Evolutionary conservation across 352 stramenopile genomes (phyloP), one percentile per base, ranked within the genome.

Genomic region (Blastocystis hominis): DNA sequence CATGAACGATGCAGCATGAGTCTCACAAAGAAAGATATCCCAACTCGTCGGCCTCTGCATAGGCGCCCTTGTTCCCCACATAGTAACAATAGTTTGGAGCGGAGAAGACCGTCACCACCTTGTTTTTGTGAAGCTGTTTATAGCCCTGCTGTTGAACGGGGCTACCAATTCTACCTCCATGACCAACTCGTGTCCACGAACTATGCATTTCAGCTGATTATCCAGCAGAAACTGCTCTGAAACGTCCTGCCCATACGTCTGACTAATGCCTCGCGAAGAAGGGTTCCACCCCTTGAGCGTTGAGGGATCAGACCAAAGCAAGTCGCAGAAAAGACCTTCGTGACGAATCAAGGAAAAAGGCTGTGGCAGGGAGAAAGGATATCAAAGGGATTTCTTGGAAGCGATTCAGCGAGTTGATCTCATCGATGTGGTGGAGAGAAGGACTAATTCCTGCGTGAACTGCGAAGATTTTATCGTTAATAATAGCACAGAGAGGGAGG

Each of bases 261-360:
- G 95, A 44, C 93, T 93, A 6, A 93, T 93, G 13, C 93, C 93
- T 72, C 93, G 92, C n/a, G 93, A 92, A 86, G 91, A 94, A 91
- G 95, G 93, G 15, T 92, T 92, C 93, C 93, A 95, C 78, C 91
- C 94, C 77, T 95, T 92, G 87, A 94, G 96, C 77, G 98, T 94
- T 88, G 97, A 94, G 0, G 96, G 96, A 90, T 98, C 96, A 24
- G 94, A 97, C 96, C 96, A 98, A 90, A 98, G 96, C 89, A 98
- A 92, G 91, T 98, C 96, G 88, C 94, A 98, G 90, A 98, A 97
- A 9, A 95, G 94, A 72, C 95, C 95, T 90, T 95, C 93, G 81
- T 97, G 94, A 3, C 94, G 94, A 84, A 97, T 96, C 92, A 76
- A 76, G 64, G 36, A 30, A 76, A 38, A 17, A 56, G 1, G 4